Base-by-base conservation (phyloP, 352 stramenopile species). In the Ophiocytium majus region DNA sequence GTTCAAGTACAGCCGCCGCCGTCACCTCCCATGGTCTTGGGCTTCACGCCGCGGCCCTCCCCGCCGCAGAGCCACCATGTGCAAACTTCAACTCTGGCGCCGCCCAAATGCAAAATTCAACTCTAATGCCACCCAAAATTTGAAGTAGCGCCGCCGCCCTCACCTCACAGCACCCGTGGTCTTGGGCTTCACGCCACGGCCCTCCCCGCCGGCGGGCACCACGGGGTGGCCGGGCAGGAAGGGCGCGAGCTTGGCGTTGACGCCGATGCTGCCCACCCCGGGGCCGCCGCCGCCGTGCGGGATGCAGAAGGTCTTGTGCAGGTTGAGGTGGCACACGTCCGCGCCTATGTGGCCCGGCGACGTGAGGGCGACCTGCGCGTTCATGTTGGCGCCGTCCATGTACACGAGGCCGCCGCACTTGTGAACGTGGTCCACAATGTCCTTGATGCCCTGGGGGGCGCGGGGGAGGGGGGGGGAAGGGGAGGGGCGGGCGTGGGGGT, bases 331-430 rank as follows among this genome's bases (percentile, higher is more conserved):
- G 89, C 97, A 99, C 33, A 99, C 96, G 86, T 99, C 97, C 10
- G 96, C 96, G 49, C 97, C 97, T 86, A 99, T 99, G 78, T 92
- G 89, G 49, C 96, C 97, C 32, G 97, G 97, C 90, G 95, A 98
- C 74, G 96, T 99, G 37, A 99, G 91, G 34, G 93, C 97, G n/a
- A 99, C 95, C 66, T 78, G 66, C 10, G 86, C 97, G 91, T 99
- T 99, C 96, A 99, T 99, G 93, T 99, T 99, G 80, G 97, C 97
- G 82, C 97, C 97, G 86, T 99, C 97, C 96, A 99, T 99, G 93
- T 99, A 99, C 17, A 99, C 71, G 37, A 82, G 35, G 66, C 66
- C 66, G 32, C 66, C 66, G 66, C 66, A 78, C 32, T 78, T 43
- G 35, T 78, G 66, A 5, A 78, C 35, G 32, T 43, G 32, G 5